A percentile compares a stretch with the other conserved stretches of the same genome.
Conservation (phyloP, 495 filamentous ascomycete species). For the Trichoderma orchidacearum region DNA sequence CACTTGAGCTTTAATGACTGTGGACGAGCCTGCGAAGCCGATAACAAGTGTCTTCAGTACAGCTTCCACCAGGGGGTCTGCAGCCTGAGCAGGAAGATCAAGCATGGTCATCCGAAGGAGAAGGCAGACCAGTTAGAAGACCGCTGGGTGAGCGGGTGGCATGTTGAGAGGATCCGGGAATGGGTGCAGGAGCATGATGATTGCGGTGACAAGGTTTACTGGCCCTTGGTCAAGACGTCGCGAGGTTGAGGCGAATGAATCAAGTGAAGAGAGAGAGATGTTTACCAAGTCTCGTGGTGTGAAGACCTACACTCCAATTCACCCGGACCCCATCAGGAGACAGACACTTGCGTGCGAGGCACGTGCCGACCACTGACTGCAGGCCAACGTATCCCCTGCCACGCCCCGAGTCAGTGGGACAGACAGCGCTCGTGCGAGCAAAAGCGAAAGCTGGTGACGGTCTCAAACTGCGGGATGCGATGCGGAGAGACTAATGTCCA, state of each 20-base stretch:
- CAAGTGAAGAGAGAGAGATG: background rate
- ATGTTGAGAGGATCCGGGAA: slow-evolving; percentile 16
- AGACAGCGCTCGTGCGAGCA: background rate
- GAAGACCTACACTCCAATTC: background rate
- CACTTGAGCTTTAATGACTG: slow-evolving; percentile 27
- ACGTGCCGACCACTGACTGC: background rate
- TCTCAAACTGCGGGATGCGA: no score
- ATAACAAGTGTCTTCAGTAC: slow-evolving; percentile 25
- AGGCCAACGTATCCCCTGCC: background rate
- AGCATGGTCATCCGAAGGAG: slow-evolving; percentile 16
- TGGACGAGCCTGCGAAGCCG: slow-evolving; percentile 24
- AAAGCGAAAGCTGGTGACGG: background rate
- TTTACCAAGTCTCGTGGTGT: background rate
- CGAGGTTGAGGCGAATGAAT: background rate
- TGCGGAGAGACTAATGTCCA: no score
- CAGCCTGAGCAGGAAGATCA: slow-evolving; percentile 13
- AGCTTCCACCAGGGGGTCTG: slow-evolving; percentile 19
- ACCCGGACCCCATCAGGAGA: background rate
- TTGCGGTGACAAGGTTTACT: slow-evolving; percentile 13
- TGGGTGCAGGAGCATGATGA: slow-evolving; percentile 15
- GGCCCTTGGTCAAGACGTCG: slow-evolving; percentile 15
- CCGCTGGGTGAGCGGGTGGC: slow-evolving; percentile 21
- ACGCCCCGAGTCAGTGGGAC: background rate
- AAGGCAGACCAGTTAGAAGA: slow-evolving; percentile 4
- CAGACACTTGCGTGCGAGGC: background rate